Percentiles rank a stretch among this genome's conserved stretches.
Conservation (phyloP, 495 filamentous ascomycete species). For the Tuber brumale region DNA sequence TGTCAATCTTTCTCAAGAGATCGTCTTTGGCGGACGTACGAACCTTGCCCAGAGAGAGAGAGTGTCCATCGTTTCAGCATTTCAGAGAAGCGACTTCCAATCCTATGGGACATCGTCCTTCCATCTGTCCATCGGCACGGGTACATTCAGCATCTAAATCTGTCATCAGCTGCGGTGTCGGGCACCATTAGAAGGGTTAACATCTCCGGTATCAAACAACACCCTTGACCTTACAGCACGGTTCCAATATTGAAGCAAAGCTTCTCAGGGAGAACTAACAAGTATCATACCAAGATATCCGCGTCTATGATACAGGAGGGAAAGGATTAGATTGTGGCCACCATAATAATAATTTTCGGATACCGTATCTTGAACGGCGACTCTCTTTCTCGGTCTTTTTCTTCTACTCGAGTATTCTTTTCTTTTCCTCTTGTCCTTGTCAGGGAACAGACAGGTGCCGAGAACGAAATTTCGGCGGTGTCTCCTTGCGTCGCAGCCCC, state of each 20-base stretch:
- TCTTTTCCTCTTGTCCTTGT: not conserved
- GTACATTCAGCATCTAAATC: not conserved
- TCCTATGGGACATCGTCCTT: not conserved
- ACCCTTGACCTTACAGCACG: conserved; percentile 3
- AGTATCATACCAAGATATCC: not conserved
- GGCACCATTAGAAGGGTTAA: not conserved
- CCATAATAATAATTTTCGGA: not conserved
- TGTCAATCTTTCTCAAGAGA: conserved; percentile 27
- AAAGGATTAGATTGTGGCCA: not conserved
- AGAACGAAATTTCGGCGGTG: conserved; percentile 15
- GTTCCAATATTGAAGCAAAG: not conserved
- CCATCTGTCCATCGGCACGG: not conserved
- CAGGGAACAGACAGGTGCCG: not conserved
- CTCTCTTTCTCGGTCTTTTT: not conserved
- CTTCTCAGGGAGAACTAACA: not conserved
- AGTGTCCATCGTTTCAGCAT: not conserved
- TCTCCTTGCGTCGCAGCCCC: conserved; percentile 38
- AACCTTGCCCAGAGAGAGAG: not conserved
- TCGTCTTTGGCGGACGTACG: conserved; percentile 13
- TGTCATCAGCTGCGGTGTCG: not conserved
- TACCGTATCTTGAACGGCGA: not conserved
- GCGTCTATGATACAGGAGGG: not conserved
- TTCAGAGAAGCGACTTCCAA: not conserved
- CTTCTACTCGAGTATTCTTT: not conserved
- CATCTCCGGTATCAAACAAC: not conserved